Percentiles rank a stretch among this genome's conserved stretches.
Conservation (phyloP, 2,329 filamentous ascomycete genomes). For the Penicillium sp. region DNA sequence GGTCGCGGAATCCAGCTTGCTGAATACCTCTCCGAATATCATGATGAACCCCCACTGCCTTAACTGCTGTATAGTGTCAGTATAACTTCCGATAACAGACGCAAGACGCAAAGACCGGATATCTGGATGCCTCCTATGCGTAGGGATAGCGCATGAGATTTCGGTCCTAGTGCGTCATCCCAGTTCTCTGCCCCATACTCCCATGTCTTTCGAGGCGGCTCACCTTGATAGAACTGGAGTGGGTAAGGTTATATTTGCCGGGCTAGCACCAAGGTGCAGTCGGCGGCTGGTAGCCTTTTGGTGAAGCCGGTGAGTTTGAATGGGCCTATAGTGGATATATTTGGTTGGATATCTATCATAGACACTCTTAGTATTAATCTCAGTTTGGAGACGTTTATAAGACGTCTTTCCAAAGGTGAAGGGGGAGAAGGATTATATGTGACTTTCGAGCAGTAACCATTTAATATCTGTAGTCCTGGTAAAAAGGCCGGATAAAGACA, state of each 20-base stretch:
- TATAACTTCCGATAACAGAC: not conserved
- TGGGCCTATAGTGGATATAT: not conserved
- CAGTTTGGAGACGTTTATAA: not conserved
- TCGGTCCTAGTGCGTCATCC: not conserved
- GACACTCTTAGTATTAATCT: not conserved
- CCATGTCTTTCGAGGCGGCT: constrained; percentile 11
- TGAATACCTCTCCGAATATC: not conserved
- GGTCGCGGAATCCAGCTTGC: not conserved
- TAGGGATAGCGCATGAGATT: constrained; percentile 3
- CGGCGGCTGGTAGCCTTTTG: not conserved
- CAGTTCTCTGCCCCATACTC: not conserved
- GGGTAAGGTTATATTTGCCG: not conserved
- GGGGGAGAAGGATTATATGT: not conserved
- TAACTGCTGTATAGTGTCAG: not conserved
- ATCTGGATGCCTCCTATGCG: constrained; percentile 5
- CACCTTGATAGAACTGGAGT: constrained; percentile 9
- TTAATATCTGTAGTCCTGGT: not conserved
- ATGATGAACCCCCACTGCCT: not conserved
- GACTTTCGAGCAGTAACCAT: not conserved
- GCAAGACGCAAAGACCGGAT: not conserved
- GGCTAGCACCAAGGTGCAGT: not conserved
- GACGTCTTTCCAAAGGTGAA: not conserved
- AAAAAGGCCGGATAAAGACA: not conserved
- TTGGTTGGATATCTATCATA: not conserved
- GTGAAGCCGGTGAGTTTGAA: not conserved